Conservation (phyloP, 805 yeast species). For the Maudiozyma serrabonitensis region DNA sequence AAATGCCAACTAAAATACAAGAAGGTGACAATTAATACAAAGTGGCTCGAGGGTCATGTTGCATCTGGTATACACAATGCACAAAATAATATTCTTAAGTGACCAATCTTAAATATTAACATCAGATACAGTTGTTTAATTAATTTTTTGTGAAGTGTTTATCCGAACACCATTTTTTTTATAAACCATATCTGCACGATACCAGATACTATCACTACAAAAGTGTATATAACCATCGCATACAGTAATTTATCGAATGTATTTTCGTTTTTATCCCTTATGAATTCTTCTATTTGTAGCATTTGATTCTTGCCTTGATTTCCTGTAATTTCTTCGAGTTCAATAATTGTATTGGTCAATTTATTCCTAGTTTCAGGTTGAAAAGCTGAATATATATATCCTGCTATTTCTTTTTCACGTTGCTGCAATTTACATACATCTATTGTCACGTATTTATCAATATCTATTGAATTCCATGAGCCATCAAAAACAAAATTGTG, state of each 20-base stretch:
- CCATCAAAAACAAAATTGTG: slow-evolving; percentile 25
- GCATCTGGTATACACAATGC: no score
- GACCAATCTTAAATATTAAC: no score
- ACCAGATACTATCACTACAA: slow-evolving; percentile 2
- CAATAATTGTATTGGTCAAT: no score
- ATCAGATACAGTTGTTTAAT: no score
- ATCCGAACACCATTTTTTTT: not conserved
- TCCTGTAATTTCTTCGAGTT: not conserved
- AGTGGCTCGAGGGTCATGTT: no score
- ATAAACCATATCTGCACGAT: not conserved
- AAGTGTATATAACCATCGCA: slow-evolving; percentile 4
- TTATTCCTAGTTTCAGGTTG: no score
- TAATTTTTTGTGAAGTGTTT: no score
- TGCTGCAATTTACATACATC: slow-evolving; percentile 7
- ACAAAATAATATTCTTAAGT: no score
- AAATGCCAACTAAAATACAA: not conserved
- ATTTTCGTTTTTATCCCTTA: slow-evolving; percentile 6
- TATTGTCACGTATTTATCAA: slow-evolving; percentile 14
- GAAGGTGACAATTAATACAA: no score
- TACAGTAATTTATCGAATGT: slow-evolving; percentile 9
- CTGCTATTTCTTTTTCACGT: not conserved
- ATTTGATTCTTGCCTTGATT: not conserved
- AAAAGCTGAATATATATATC: not conserved
- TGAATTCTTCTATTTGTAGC: not conserved
- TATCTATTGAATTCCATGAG: slow-evolving; percentile 29